Percentiles rank a stretch among this genome's conserved stretches.
Evolutionary conservation across 2,329 filamentous ascomycete species (phyloP).

Genomic region (Colletotrichum chlorophyti): DNA sequence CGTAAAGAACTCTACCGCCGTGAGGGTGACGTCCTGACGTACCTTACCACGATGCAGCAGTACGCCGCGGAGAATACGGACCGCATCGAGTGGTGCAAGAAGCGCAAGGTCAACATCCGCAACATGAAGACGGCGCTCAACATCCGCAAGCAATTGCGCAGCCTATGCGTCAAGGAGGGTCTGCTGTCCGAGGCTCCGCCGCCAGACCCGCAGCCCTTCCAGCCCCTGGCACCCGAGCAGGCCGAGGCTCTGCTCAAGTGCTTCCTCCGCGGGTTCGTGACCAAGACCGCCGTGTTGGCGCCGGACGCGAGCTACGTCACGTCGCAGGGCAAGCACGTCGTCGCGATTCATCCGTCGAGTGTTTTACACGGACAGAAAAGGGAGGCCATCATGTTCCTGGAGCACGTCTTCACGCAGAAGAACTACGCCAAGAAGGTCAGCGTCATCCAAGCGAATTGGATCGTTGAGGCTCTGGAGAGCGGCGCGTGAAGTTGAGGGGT

Average conservation of each 20-base stretch:
- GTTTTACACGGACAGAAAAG: slow-evolving; percentile 67
- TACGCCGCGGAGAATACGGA: slow-evolving; percentile 64
- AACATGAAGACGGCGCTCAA: slow-evolving; percentile 70
- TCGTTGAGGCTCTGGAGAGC: slow-evolving; percentile 54
- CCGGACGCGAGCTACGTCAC: slow-evolving; percentile 69
- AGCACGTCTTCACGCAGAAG: slow-evolving; percentile 71
- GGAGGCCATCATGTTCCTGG: slow-evolving; percentile 73
- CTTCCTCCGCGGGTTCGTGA: slow-evolving; percentile 67
- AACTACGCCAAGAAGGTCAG: slow-evolving; percentile 73
- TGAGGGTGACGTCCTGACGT: slow-evolving; percentile 71
- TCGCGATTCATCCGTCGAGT: slow-evolving; percentile 69
- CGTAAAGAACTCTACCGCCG: slow-evolving; percentile 66
- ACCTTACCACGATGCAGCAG: slow-evolving; percentile 67
- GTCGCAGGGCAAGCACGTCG: slow-evolving; percentile 63
- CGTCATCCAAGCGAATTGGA: slow-evolving; percentile 66
- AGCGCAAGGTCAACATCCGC: slow-evolving; percentile 61
- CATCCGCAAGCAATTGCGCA: slow-evolving; percentile 67
- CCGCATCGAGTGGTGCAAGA: slow-evolving; percentile 63
- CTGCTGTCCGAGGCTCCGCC: slow-evolving; percentile 54
- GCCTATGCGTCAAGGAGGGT: slow-evolving; percentile 59
- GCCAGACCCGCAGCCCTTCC: slow-evolving; percentile 62
- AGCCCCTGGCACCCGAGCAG: slow-evolving; percentile 59
- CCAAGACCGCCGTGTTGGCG: slow-evolving; percentile 66
- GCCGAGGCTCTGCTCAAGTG: slow-evolving; percentile 63
- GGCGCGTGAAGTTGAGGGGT: background rate